Evolutionary conservation across 768 basidiomycete genomes (phyloP), one percentile per base, ranked within the genome.

Genomic region (Boletus speciosus): DNA sequence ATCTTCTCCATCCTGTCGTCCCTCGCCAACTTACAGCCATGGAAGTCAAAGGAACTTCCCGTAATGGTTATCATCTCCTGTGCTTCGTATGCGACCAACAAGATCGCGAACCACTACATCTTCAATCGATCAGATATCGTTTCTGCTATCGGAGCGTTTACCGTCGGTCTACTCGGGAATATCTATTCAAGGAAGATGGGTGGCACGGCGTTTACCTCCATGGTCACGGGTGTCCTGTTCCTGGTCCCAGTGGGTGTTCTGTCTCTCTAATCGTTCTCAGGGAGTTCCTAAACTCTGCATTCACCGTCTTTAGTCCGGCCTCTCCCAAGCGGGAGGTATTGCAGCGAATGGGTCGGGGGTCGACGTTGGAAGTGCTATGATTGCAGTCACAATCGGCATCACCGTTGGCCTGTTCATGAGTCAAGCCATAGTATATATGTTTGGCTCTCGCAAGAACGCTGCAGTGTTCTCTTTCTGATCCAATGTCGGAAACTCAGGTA

Each of bases 331-430:
- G 2, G 90, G 91, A 47, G 91, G 90, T 36, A 85, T 93, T 59
- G 84, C 87, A 5, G 87, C 87, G 4, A 85, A 86, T 58, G 90
- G 88, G 19, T 84, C 82, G 64, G 86, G 85, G 23, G 90, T 93
- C 57, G 90, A 91, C 59, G 89, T 93, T 49, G 88, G 91, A 57
- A 83, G 85, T 34, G 86, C 91, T 8, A 92, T 92, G 88, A 89
- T 90, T 56, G 81, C 86, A n/a, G 91, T 93, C 45, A 88, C 90
- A 1, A 90, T 93, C 53, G 92, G 92, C 29, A 93, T 94, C 61
- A 93, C 90, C 1, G 90, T 93, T 47, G 90, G 92, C 16, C 70
- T 94, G 41, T 93, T 93, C 74, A 90, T 88, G 80, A 91, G 89
- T 60, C 89, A 90, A 65, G 85, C 90, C 11, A 70, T 94, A 40